A percentile compares a stretch with the other conserved stretches of the same genome.
Evolutionary conservation across 768 basidiomycete species (phyloP).

Genomic region (Lactarius evosmus): DNA sequence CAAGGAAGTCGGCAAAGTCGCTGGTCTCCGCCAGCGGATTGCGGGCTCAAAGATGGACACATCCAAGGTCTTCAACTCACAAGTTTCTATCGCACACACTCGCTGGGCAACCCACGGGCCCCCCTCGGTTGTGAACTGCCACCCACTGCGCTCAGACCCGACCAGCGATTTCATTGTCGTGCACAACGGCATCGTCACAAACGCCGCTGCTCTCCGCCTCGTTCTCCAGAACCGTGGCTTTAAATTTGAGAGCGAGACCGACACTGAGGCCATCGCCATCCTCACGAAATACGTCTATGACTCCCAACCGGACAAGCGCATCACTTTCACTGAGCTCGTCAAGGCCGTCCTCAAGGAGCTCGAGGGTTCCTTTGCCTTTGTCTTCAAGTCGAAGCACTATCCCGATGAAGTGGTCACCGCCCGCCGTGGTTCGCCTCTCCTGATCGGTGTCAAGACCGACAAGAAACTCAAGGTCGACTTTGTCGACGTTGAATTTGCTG

Average conservation of each 20-base stretch:
- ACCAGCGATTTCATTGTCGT: slow-evolving; percentile 86
- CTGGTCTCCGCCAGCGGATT: slow-evolving; percentile 86
- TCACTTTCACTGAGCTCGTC: slow-evolving; percentile 87
- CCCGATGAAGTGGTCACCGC: slow-evolving; percentile 95
- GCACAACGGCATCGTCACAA: slow-evolving; percentile 99
- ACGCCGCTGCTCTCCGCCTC: slow-evolving; percentile 79
- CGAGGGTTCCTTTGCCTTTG: slow-evolving; percentile 98
- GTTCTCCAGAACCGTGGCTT: slow-evolving; percentile 96
- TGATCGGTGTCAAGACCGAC: slow-evolving; percentile 99
- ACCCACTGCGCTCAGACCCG: slow-evolving; percentile 85
- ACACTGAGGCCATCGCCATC: slow-evolving; percentile 96
- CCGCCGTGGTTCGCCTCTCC: slow-evolving; percentile 92
- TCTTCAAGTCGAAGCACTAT: slow-evolving; percentile 96
- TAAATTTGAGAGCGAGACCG: slow-evolving; percentile 92
- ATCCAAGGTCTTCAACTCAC: slow-evolving; percentile 71
- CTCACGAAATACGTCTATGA: slow-evolving; percentile 96
- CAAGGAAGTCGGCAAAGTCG: slow-evolving; percentile 98
- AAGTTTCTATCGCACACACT: slow-evolving; percentile 97
- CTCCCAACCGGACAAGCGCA: slow-evolving; percentile 78
- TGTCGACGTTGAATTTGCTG: slow-evolving; percentile 94
- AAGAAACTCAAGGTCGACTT: slow-evolving; percentile 99
- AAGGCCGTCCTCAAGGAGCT: slow-evolving; percentile 97
- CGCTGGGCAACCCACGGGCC: slow-evolving; percentile 99
- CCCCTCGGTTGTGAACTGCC: slow-evolving; percentile 86
- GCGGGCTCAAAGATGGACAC: slow-evolving; percentile 66